Evolutionary conservation across 2,329 filamentous ascomycete genomes (phyloP).

Genomic region (Neoascochyta sp.): DNA sequence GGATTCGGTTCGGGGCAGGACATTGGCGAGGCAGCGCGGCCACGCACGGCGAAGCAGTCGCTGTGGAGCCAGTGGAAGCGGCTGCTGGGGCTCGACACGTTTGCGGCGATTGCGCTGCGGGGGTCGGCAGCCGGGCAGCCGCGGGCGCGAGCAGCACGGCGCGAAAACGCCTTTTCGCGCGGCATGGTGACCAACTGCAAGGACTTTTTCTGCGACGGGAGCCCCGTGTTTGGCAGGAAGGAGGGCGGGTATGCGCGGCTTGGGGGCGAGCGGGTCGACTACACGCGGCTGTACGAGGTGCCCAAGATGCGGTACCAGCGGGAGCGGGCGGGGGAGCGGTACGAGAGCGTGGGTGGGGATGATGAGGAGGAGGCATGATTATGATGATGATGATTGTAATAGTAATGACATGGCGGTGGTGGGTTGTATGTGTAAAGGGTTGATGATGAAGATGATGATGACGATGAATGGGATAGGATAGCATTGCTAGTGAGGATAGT

Average conservation of each 20-base stretch:
- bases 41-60: conserved; percentile 57
- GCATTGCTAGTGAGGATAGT: too few species aligned
- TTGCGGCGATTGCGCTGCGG: conserved; percentile 82
- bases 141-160: conserved; percentile 34
- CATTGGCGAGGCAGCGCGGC: conserved; percentile 36
- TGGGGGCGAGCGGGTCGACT: conserved; percentile 77
- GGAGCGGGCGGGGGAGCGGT: conserved; percentile 42
- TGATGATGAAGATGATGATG: too few species aligned
- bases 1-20: conserved; percentile 63
- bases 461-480: too few species aligned
- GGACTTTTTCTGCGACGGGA: conserved; percentile 94
- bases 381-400: too few species aligned
- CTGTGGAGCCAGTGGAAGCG: conserved; percentile 77
- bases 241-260: conserved; percentile 72
- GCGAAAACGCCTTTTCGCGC: conserved; percentile 77
- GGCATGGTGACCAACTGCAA: conserved; percentile 85
- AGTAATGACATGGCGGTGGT: too few species aligned
- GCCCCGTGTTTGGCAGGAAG: conserved; percentile 71
- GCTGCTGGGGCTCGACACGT: conserved; percentile 85
- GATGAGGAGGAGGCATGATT: conserved; percentile 28
- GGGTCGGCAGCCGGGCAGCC: conserved; percentile 55
- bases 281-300: conserved; percentile 83
- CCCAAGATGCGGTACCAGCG: conserved; percentile 63
- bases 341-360: conserved; percentile 58
- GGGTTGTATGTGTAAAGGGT: too few species aligned